phyloP scores from a whole-genome alignment of 768 basidiomycete genomes.

The Cubamyces lactineus region DNA sequence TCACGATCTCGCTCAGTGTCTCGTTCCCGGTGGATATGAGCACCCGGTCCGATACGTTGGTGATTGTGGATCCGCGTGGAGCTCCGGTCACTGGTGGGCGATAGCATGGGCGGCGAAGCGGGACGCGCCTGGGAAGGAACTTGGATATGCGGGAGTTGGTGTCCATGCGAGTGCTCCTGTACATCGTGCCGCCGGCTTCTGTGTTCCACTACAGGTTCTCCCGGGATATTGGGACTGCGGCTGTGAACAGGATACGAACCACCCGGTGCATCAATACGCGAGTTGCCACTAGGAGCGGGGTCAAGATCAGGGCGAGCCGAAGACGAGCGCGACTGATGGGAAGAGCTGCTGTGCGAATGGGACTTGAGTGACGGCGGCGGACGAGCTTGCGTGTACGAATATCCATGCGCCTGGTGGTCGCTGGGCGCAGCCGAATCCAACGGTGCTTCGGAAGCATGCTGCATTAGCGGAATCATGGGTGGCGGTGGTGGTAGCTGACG shows the following conservation, averaged over 20 bases:
- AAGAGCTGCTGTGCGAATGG: conserved; percentile 53
- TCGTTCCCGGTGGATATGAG: conserved; percentile 51
- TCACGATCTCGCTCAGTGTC: conserved; percentile 45
- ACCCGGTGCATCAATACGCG: conserved; percentile 37
- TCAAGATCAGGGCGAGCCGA: conserved; percentile 35
- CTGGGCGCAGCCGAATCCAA: conserved; percentile 28
- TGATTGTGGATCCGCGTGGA: conserved; percentile 50
- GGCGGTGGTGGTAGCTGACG: conserved; percentile 32
- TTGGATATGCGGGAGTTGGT: conserved; percentile 36
- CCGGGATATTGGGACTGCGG: conserved; percentile 29
- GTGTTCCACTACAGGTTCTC: conserved; percentile 35
- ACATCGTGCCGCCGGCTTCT: conserved; percentile 53
- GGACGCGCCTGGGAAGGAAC: conserved; percentile 28
- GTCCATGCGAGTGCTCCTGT: conserved; percentile 41
- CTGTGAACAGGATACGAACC: conserved; percentile 39
- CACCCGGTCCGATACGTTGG: conserved; percentile 67
- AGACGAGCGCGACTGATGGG: conserved; percentile 51
- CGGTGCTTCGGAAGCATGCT: conserved; percentile 21
- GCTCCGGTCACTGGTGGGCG: conserved; percentile 23
- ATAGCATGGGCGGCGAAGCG: conserved; percentile 39
- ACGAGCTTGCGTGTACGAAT: conserved; percentile 34
- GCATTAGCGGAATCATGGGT: conserved; percentile 31
- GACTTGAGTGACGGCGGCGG: conserved; percentile 41
- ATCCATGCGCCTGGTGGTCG: conserved; percentile 24
- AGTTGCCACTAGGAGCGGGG: conserved; percentile 21